Evolutionary conservation across 768 basidiomycete species (phyloP).

Genomic region (Peribolospora kevripleyi): DNA sequence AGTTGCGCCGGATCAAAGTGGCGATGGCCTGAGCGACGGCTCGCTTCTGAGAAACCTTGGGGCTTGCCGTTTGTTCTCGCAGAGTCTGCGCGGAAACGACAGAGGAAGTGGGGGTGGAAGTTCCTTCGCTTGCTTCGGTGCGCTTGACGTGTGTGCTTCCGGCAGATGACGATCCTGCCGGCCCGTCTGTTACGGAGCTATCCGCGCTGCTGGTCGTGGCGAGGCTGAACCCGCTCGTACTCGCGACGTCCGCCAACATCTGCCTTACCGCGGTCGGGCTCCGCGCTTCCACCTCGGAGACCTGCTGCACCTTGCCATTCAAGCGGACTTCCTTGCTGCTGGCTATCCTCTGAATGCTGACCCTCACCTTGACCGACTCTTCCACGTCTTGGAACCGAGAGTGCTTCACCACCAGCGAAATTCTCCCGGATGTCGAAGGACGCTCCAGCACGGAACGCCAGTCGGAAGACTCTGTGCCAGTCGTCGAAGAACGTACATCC

Average conservation of each 20-base stretch:
- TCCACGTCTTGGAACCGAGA: slow-evolving; percentile 44
- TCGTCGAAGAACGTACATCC: background rate
- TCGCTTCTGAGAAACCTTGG: too few relatives aligned
- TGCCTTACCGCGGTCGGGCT: slow-evolving; percentile 25
- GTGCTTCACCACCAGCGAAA: slow-evolving; percentile 44
- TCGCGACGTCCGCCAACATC: slow-evolving; percentile 19
- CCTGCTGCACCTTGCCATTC: slow-evolving; percentile 54
- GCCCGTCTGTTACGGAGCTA: background rate
- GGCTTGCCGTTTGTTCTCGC: background rate
- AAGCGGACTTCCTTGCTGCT: slow-evolving; percentile 54
- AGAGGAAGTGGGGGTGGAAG: background rate
- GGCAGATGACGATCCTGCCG: background rate
- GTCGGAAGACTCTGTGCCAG: too few relatives aligned
- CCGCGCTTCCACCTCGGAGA: slow-evolving; percentile 41
- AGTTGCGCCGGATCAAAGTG: slow-evolving; percentile 66
- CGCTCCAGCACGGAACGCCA: slow-evolving; percentile 16
- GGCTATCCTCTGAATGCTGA: slow-evolving; percentile 52
- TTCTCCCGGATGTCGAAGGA: slow-evolving; percentile 26
- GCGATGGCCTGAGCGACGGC: slow-evolving; percentile 38
- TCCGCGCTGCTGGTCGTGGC: background rate
- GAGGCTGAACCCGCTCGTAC: background rate
- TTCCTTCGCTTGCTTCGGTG: background rate
- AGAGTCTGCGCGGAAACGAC: slow-evolving; percentile 1
- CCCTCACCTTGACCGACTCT: slow-evolving; percentile 51
- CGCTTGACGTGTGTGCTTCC: background rate